A percentile compares a stretch with the other conserved stretches of the same genome.
Conservation (phyloP, 2,329 filamentous ascomycete genomes). For the Neonectria faginata region DNA sequence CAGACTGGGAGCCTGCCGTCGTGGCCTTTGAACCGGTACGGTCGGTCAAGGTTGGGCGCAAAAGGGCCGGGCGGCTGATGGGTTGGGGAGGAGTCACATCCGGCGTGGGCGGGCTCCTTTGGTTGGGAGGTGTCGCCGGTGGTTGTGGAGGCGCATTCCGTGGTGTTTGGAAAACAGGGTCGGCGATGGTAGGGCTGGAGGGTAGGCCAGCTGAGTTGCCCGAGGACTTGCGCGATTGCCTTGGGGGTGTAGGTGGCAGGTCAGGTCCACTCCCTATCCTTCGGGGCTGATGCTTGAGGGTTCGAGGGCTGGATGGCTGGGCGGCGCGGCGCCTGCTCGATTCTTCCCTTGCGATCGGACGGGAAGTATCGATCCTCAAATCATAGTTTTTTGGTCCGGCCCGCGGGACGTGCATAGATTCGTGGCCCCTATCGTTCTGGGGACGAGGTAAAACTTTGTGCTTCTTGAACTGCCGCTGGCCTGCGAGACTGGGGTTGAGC, state of each 20-base stretch:
- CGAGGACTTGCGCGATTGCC: slow-evolving; percentile 69
- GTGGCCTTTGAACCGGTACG: slow-evolving; percentile 65
- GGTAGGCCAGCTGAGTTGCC: slow-evolving; percentile 59
- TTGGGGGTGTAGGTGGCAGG: slow-evolving; percentile 72
- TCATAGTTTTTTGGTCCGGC: slow-evolving; percentile 38
- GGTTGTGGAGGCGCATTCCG: slow-evolving; percentile 54
- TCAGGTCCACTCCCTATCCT: slow-evolving; percentile 60
- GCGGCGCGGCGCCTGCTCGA: slow-evolving; percentile 39
- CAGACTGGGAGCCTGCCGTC: slow-evolving; percentile 70
- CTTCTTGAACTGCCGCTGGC: slow-evolving; percentile 58
- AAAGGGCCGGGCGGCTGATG: slow-evolving; percentile 55
- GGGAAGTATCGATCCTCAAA: slow-evolving; percentile 47
- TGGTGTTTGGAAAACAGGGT: slow-evolving; percentile 53
- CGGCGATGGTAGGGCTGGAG: slow-evolving; percentile 56
- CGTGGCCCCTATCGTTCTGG: slow-evolving; percentile 41
- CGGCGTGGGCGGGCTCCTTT: slow-evolving; percentile 78
- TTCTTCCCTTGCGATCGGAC: slow-evolving; percentile 29
- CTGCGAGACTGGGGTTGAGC: slow-evolving; percentile 44
- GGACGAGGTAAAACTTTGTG: slow-evolving; percentile 59
- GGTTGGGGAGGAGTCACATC: slow-evolving; percentile 78
- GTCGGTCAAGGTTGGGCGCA: slow-evolving; percentile 62
- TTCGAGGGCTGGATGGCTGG: slow-evolving; percentile 54
- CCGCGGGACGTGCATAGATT: slow-evolving; percentile 41
- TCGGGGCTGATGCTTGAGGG: slow-evolving; percentile 56
- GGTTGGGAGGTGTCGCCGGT: slow-evolving; percentile 72